Evolutionary conservation across 1,139 yeast species (phyloP), one percentile per base, ranked within the genome.

Genomic region (Taphrina deformans): DNA sequence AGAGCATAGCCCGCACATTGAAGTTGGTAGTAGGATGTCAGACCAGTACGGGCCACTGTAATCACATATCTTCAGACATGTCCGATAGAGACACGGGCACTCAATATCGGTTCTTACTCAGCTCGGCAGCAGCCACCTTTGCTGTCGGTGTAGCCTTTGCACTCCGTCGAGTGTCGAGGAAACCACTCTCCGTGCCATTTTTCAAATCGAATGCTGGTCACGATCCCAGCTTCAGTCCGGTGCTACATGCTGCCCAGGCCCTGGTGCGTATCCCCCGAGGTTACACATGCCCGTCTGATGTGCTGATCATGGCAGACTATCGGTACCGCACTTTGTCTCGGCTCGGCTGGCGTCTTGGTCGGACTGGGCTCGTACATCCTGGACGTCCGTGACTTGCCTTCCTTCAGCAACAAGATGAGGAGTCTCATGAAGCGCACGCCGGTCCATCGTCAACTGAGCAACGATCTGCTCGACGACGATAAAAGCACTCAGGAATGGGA

Each of bases 181-280:
- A 40, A 26, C 48, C 41, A 4, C 48, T 44, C 24, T 21, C 18
- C 23, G 40, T 59, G 24, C 63, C 56, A 10, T 59, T 59, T 31
- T 59, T 59, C 56, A 40, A 35, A n/a, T 35, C 56, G 26, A 59
- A 59, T 40, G 38, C 29, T 2, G 50, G 16, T 18, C 41, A 38
- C 38, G 63, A 59, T 50, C 63, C 56, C 5, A 2, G 9, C 56
- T 59, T 59, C 33, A 59, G 56, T 21, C 63, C 63, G 3, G 63
- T 59, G 50, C 27, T 59, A n/a, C 63, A 59, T 24, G 63, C 63
- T 14, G 63, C 63, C 9, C 51, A 59, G 21, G 63, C 63, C 12
- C 50, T 59, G 31, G 63, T 53, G 14, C 16, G 48, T 16, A 10
- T 7, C 44, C 33, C 44, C 29, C 27, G n/a, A n/a, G n/a, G n/a